A percentile compares a stretch with the other conserved stretches of the same genome.
phyloP scores from a whole-genome alignment of 2,329 filamentous ascomycete genomes.

The Talaromyces funiculosus region DNA sequence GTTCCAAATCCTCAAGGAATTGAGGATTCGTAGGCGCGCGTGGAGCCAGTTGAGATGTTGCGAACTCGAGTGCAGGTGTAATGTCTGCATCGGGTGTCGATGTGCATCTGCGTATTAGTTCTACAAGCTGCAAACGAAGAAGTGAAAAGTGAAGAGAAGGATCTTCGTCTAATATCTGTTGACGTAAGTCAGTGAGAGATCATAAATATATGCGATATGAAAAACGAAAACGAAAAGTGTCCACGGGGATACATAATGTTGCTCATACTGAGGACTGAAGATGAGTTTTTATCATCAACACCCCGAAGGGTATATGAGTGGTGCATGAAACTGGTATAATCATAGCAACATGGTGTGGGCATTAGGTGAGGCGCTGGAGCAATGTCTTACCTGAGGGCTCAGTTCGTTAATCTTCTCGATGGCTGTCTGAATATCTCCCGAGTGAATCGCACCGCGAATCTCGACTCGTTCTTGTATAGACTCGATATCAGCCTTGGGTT shows the following conservation, averaged over 20 bases:
- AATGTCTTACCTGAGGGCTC: constrained; percentile 72
- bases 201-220: constrained; percentile 9
- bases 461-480: constrained; percentile 72
- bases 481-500: constrained; percentile 63
- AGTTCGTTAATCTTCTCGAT: constrained; percentile 84
- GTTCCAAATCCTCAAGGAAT: constrained; percentile 81
- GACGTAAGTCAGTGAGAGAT: not conserved
- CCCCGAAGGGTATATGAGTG: constrained; percentile 90
- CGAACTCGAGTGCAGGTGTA: constrained; percentile 75
- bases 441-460: constrained; percentile 79
- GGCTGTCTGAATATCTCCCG: constrained; percentile 76
- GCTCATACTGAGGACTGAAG: constrained; percentile 88
- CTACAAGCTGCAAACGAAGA: constrained; percentile 83
- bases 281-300: constrained; percentile 77
- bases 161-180: constrained; percentile 79
- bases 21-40: constrained; percentile 73
- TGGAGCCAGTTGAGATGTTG: constrained; percentile 78
- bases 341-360: constrained; percentile 54
- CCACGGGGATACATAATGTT: constrained; percentile 23
- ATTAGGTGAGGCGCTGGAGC: constrained; percentile 7
- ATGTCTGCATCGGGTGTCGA: constrained; percentile 65
- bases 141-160: constrained; percentile 82
- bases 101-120: constrained; percentile 77
- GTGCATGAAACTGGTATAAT: constrained; percentile 99
- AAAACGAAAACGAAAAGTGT: not conserved